phyloP scores from a whole-genome alignment of 2,329 filamentous ascomycete genomes.

The Sphaerulina musiva region DNA sequence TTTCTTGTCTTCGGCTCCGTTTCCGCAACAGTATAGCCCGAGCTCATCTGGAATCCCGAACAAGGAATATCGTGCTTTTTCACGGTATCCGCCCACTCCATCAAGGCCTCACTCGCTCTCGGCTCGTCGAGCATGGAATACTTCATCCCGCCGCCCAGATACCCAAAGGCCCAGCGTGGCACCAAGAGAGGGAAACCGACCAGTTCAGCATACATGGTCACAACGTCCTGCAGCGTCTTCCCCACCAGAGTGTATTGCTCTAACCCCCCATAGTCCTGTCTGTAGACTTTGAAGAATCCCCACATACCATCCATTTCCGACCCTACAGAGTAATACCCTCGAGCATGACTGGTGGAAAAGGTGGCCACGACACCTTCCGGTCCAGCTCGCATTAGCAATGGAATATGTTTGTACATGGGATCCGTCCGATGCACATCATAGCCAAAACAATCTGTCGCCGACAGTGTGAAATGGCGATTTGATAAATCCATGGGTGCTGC shows the following conservation, averaged over 20 bases:
- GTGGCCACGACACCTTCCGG: constrained; percentile 58
- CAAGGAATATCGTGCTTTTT: constrained; percentile 62
- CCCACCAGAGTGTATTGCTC: constrained; percentile 66
- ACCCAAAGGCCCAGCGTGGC: constrained; percentile 66
- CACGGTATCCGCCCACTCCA: constrained; percentile 56
- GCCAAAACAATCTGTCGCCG: constrained; percentile 65
- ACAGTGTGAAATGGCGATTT: constrained; percentile 58
- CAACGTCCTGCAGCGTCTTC: constrained; percentile 59
- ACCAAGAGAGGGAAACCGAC: constrained; percentile 62
- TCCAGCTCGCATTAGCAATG: constrained; percentile 62
- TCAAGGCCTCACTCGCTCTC: constrained; percentile 50
- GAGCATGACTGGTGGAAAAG: constrained; percentile 60
- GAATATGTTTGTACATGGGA: constrained; percentile 70
- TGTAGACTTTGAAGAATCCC: constrained; percentile 67
- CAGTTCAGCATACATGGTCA: constrained; percentile 59
- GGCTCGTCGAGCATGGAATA: constrained; percentile 54
- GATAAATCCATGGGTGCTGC: constrained; percentile 66
- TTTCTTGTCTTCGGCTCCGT: constrained; percentile 62
- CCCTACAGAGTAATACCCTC: constrained; percentile 60
- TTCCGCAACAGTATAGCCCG: constrained; percentile 64
- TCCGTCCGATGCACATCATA: constrained; percentile 66
- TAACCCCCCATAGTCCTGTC: constrained; percentile 64
- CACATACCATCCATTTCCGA: constrained; percentile 70
- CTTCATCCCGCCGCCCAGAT: constrained; percentile 61
- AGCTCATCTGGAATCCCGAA: constrained; percentile 66